Base-by-base conservation (phyloP, 1,284 basidiomycete species). In the Leccinum fallax region DNA sequence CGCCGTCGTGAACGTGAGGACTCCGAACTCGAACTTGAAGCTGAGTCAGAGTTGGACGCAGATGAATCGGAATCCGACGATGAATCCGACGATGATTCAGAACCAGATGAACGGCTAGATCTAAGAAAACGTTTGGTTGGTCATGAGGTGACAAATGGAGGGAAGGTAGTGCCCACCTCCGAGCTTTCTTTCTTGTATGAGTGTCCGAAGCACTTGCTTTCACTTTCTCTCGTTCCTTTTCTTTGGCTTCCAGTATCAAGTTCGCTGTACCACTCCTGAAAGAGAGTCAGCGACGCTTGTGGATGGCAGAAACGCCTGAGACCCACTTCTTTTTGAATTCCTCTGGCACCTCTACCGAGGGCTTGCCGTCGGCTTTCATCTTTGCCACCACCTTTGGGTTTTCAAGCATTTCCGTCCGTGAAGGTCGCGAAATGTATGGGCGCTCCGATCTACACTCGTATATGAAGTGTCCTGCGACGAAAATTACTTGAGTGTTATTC, bases 281-380 rank as follows among this genome's bases (percentile, higher is more conserved):
- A 34, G 46, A 62, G 24, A 28, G 38, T 76, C 40, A 67, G 57
- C 36, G 32, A 24, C n/a, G 5, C 10, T 21, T 43, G 11, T 24
- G 19, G 2, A 32, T 5, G 24, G 9, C 46, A 26, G 40, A 56
- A 43, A 32, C 21, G 6, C 57, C 15, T 21, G 8, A 51, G 7
- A 80, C 83, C 48, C 61, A 92, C 91, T 89, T 89, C 65, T 77
- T 84, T 79, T 86, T 91, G 75, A 93, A 92, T 73, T 93, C 91
- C 63, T 92, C 90, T 6, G 91, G 90, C 11, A 92, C 85, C 66
- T 91, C 89, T 0, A 89, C 84, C 7, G 85, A 85, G 5, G 90
- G 89, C 63, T 87, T 86, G 13, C 86, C 86, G 2, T 85, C 84
- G 1, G 80, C 77, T 72, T 85, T 89, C 49, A 89, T 73, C 71